Evolutionary conservation across 495 filamentous ascomycete genomes (phyloP).

Genomic region (Hyaloscypha bicolor): DNA sequence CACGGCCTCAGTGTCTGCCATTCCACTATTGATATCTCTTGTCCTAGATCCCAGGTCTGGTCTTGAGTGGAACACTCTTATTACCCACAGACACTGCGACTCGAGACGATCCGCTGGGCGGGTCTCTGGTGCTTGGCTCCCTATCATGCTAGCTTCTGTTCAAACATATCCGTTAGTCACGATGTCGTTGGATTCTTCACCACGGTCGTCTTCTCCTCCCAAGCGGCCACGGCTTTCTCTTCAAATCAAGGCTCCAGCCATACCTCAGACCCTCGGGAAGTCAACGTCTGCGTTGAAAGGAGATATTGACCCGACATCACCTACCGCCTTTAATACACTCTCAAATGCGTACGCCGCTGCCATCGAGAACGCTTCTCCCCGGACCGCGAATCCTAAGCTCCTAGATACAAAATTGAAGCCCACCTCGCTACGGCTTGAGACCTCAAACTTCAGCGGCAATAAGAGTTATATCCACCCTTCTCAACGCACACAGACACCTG

Average conservation of each 20-base stretch:
- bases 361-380: constrained; percentile 64
- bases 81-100: background rate
- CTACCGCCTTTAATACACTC: constrained; percentile 81
- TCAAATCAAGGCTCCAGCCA: constrained; percentile 58
- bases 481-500: constrained; percentile 41
- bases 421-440: constrained; percentile 50
- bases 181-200: constrained; percentile 38
- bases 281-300: constrained; percentile 56
- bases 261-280: constrained; percentile 53
- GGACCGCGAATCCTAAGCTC: constrained; percentile 34
- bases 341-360: constrained; percentile 74
- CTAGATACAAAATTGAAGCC: constrained; percentile 41
- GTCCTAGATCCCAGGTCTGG: constrained; percentile 1
- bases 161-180: constrained; percentile 27
- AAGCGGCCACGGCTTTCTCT: constrained; percentile 79
- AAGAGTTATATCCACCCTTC: constrained; percentile 26
- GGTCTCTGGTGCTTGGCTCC: constrained; percentile 22
- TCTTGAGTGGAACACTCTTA: background rate
- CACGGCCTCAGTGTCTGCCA: background rate
- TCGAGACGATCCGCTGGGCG: constrained; percentile 1
- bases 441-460: constrained; percentile 33
- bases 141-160: constrained; percentile 34
- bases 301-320: constrained; percentile 66
- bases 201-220: constrained; percentile 41
- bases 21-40: background rate